Evolutionary conservation across 2,329 filamentous ascomycete genomes (phyloP), one percentile per base, ranked within the genome.

Genomic region (Diaporthe eres): DNA sequence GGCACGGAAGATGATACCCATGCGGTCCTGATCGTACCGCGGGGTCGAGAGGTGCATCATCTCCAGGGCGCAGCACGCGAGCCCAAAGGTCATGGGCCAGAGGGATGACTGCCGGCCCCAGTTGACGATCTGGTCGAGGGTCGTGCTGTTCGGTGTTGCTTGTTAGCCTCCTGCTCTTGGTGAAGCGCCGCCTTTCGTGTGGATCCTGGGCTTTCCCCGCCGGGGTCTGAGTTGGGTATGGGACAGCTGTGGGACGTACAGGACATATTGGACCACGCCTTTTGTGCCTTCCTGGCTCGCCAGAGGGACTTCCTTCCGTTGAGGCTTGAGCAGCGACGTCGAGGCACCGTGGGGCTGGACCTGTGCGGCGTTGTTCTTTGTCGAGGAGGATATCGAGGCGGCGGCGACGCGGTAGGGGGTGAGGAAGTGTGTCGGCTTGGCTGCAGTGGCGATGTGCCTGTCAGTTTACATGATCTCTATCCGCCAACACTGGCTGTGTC

Each of bases 21-120:
- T 88, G 49, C 95, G 92, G 86, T 97, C 95, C 83, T 97, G 94
- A 82, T 97, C 95, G 90, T 97, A 97, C 49, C 95, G 93, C 19
- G 95, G 95, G 77, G 94, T 95, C 44, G 94, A 97, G 28, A 95
- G 89, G 84, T 96, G 94, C 95, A 97, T 97, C 95, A 97, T 97
- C 84, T 97, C 95, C 82, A 97, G 87, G 85, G 94, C 94, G 85
- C 95, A 97, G 90, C 95, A 97, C 81, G 95, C 95, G 67, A 97
- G 93, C 71, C 93, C 95, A 83, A 97, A 97, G 68, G 94, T 95
- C 90, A 97, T 93, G 79, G 95, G 95, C 95, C 95, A 97, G 71
- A 97, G 88, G 22, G 95, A 97, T 74, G 92, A 91, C 86, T 97
- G 94, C 70, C 95, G 92, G 51, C 92, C 93, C 95, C 95, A 97